Evolutionary conservation across 2,329 filamentous ascomycete species (phyloP).

Genomic region (Fusarium sp.): DNA sequence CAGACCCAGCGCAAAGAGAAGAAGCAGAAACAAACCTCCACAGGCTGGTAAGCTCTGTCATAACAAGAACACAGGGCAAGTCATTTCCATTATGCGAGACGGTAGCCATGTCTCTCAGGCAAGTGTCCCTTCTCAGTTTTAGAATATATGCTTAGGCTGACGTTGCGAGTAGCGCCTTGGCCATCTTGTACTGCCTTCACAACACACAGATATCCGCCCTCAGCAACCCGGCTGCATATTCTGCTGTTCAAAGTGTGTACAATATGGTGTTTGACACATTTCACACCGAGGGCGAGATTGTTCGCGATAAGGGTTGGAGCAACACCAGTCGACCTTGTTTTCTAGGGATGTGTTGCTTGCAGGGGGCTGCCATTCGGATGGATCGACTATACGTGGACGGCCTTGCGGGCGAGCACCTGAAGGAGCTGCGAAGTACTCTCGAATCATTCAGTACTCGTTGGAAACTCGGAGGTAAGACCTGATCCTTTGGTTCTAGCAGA

Average conservation of each 20-base stretch:
- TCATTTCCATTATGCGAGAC: neutral
- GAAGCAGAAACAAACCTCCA: neutral
- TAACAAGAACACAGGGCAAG: neutral
- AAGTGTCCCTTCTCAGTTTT: neutral
- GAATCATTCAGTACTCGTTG: neutral
- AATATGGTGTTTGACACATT: neutral
- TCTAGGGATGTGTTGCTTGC: neutral
- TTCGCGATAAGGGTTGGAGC: neutral
- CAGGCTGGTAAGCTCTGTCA: neutral
- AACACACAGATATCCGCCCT: neutral
- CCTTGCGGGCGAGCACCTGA: neutral
- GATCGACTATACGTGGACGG: neutral
- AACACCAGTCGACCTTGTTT: neutral
- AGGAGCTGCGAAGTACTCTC: neutral
- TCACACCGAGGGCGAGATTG: neutral
- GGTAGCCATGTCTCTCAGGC: neutral
- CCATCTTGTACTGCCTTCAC: neutral
- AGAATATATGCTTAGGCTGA: neutral
- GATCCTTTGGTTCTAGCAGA: rapidly evolving
- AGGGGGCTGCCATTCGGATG: neutral
- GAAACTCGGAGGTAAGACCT: neutral
- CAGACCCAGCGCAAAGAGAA: neutral
- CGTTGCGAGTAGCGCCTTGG: neutral
- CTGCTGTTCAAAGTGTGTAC: neutral
- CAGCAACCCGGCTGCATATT: neutral